Base-by-base conservation (phyloP, 1,284 basidiomycete species). In the Sporisorium iseilematis-ciliati region DNA sequence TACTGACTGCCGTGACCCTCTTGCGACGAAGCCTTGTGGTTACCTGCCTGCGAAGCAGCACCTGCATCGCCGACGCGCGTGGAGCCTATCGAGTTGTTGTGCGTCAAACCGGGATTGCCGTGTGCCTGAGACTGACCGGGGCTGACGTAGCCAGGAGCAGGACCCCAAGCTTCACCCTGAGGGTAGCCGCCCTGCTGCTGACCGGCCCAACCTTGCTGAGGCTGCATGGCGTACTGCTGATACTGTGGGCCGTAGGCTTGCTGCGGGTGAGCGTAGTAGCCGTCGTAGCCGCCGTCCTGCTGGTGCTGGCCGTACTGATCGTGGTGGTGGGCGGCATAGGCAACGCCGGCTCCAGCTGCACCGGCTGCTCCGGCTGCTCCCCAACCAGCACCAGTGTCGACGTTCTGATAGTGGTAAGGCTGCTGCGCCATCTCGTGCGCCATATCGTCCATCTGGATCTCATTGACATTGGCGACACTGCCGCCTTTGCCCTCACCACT, bases 361-460 rank as follows among this genome's bases (percentile, higher is more conserved):
- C 51, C 64, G 4, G 64, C 65, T 23, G 58, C 64, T 12, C 60
- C 67, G 7, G 67, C 68, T 7, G 40, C 62, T 2, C 20, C 71
- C 73, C 73, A 75, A 1, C 26, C 67, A 23, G 73, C 53, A 4
- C 57, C 68, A 14, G 52, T 35, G 50, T 68, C 73, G 7, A 76
- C 42, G 20, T 66, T 69, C 48, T 67, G 63, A 38, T 76, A 76
- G 45, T 72, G 68, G 53, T 76, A 76, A 10, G 74, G 65, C 53
- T 72, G 73, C 50, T 75, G 63, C 11, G 63, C 25, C 73, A 75
- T 68, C 14, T 64, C 66, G 42, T 65, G 57, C 4, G 35, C 57
- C 62, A 75, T 75, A 21, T 69, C 65, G 35, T 76, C 74, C 74
- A 76, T 76, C 62, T 68, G 68, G 49, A 76, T 76, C 52, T 76